These are phyloP conservation scores for Tilletia walkeri DNA, from an alignment of 1,284 basidiomycete species.

Conservation along the genomic window DNA sequence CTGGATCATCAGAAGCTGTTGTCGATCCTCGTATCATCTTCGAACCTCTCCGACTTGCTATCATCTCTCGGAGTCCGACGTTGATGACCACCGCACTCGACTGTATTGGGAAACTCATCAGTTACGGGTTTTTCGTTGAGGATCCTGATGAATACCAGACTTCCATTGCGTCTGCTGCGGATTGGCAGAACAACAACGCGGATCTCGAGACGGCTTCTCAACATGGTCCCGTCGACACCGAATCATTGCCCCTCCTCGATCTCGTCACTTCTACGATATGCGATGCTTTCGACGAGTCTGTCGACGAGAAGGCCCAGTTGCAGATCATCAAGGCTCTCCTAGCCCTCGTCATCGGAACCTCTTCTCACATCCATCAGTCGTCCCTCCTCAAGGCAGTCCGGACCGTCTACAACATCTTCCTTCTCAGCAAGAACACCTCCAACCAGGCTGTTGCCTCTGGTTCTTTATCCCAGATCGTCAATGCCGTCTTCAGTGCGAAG, in stretches of 20 bases:
- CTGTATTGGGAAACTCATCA: constrained; percentile 54
- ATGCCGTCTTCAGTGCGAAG: constrained; percentile 44
- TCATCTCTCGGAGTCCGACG: constrained; percentile 43
- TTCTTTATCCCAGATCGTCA: constrained; percentile 52
- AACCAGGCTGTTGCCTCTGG: constrained; percentile 55
- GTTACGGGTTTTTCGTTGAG: constrained; percentile 54
- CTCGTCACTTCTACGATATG: constrained; percentile 55
- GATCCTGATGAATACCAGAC: constrained; percentile 23
- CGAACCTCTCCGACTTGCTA: constrained; percentile 52
- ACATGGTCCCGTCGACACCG: not conserved
- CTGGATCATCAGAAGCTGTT: constrained; percentile 26
- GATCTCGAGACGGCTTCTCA: constrained; percentile 17
- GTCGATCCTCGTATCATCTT: constrained; percentile 53
- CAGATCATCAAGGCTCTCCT: constrained; percentile 56
- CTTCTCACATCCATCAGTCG: constrained; percentile 51
- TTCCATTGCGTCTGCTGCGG: not conserved
- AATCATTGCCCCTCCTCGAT: constrained; percentile 15
- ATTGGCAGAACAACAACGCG: constrained; percentile 9
- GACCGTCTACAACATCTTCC: constrained; percentile 55
- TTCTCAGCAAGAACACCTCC: constrained; percentile 47
- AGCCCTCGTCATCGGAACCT: constrained; percentile 48
- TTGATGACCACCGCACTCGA: constrained; percentile 50
- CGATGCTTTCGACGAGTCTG: constrained; percentile 46
- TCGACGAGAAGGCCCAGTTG: constrained; percentile 47
- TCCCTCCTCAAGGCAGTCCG: constrained; percentile 58